phyloP scores from a whole-genome alignment of 169 alveolate species.

The Plasmodium ovale region DNA sequence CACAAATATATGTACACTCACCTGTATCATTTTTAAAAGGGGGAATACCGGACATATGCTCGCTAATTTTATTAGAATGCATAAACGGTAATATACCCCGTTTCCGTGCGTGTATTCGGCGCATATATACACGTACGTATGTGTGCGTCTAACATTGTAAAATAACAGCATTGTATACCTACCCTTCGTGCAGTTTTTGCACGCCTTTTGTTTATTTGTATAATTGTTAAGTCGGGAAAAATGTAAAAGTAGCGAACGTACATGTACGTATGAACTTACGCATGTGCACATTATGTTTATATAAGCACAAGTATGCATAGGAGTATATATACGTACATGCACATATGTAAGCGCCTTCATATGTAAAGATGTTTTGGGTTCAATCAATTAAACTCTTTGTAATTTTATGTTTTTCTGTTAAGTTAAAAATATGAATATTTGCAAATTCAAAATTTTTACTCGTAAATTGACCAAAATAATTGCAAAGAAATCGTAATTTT shows the following conservation, averaged over 20 bases:
- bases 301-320: neutral
- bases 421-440: neutral
- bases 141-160: neutral
- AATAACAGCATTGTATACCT: neutral
- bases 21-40: too few relatives aligned
- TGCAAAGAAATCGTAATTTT: too few relatives aligned
- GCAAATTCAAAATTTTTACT: too few relatives aligned
- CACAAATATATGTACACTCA: too few relatives aligned
- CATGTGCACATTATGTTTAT: too few relatives aligned
- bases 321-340: too few relatives aligned
- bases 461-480: too few relatives aligned
- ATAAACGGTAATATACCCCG: too few relatives aligned
- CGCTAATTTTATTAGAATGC: too few relatives aligned
- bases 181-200: conserved; percentile 25
- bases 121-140: neutral
- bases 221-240: conserved; percentile 35
- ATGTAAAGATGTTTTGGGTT: neutral
- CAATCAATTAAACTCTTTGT: conserved; percentile 40
- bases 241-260: conserved; percentile 12
- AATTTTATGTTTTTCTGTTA: conserved; percentile 20
- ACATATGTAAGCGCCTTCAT: too few relatives aligned
- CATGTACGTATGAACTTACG: neutral
- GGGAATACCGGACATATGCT: too few relatives aligned
- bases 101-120: too few relatives aligned
- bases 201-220: conserved; percentile 68